Base-by-base conservation (phyloP, 768 basidiomycete species). In the Podaxis rugospora region DNA sequence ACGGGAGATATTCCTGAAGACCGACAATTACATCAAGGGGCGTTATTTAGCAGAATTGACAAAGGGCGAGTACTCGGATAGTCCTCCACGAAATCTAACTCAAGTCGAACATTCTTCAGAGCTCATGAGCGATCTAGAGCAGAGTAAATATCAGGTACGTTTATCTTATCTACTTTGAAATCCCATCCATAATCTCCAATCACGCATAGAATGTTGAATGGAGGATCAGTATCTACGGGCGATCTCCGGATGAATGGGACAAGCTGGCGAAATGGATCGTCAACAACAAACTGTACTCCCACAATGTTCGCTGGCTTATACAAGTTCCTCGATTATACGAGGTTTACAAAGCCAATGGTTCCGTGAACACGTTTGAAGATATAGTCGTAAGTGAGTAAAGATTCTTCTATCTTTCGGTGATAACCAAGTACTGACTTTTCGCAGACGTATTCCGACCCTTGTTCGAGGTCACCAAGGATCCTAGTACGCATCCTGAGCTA, bases 291-390 rank as follows among this genome's bases (percentile, higher is more conserved):
- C 79, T 98, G 4, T 91, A 83, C 72, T 98, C 95, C 2, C 95
- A 98, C 74, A 98, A 99, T 69, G 94, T 98, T 40, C 86, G 97
- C 56, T 98, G 97, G 97, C 85, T 98, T 60, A 90, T 99, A 64
- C 97, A 98, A 71, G 78, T 98, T 5, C 97, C 97, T 0, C 87
- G 97, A 2, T 71, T 99, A 62, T 99, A 99, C 76, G 89, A 96
- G 65, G 85, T 98, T 5, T 99, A 97, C 81, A 97, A 95, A 70
- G 86, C 87, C 57, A 92, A 86, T 62, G 93, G 92, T 0, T 84
- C 87, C 1, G 80, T 98, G 21, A 68, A 85, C 46, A 95, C 87
- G 7, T 99, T 97, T 65, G 91, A 95, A 68, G 93, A 98, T 66
- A 86, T 99, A 61, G 86, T 99, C 42, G 76, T 75, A 27, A 98